Conservation (phyloP, 23 red algal genomes). For the Agarophyton chilense region DNA sequence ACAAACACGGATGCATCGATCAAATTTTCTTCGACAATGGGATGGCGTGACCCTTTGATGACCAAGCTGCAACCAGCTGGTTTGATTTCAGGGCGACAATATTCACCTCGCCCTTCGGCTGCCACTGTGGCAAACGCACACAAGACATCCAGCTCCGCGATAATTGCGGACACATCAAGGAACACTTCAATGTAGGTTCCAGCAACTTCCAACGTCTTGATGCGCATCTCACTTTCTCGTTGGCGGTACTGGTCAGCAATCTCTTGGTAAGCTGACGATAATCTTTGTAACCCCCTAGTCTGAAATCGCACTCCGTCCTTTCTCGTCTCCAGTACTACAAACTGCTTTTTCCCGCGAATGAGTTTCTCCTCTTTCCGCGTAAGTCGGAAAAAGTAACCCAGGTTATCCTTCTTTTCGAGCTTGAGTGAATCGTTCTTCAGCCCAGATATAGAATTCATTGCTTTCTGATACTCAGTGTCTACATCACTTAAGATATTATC, state of each 20-base stretch:
- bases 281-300: constrained; percentile 44
- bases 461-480: constrained; percentile 58
- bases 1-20: constrained; percentile 80
- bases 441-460: constrained; percentile 19
- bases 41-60: constrained; percentile 75
- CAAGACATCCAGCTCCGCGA: constrained; percentile 90
- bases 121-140: constrained; percentile 81
- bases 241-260: constrained; percentile 68
- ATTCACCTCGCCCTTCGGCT: constrained; percentile 32
- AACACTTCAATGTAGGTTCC: constrained; percentile 81
- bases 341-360: constrained; percentile 81
- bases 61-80: constrained; percentile 59
- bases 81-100: constrained; percentile 49
- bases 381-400: constrained; percentile 91
- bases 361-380: constrained; percentile 91
- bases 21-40: constrained; percentile 90
- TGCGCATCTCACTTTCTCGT: constrained; percentile 64
- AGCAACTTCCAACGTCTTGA: constrained; percentile 81
- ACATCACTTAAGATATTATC: constrained; percentile 73
- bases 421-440: constrained; percentile 82
- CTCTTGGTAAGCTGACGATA: constrained; percentile 63
- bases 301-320: constrained; percentile 99
- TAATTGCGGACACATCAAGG: constrained; percentile 43
- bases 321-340: constrained; percentile 84
- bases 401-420: constrained; percentile 84